Conservation (phyloP, 345 rosid genomes). For the Acer negundo region DNA sequence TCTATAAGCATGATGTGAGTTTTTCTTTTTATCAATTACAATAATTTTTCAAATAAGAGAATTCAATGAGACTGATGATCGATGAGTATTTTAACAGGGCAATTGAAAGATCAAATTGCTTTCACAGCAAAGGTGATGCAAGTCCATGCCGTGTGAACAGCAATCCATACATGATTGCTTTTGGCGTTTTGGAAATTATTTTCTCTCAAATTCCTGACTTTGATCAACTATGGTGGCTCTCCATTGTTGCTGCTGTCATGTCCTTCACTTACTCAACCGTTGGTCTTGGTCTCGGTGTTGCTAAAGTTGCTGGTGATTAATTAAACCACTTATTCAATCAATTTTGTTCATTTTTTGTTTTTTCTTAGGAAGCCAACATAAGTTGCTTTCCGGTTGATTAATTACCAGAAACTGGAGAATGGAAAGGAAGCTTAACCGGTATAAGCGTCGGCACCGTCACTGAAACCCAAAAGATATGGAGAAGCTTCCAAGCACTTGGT, state of each 20-base stretch:
- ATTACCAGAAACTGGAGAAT: conserved; percentile 40
- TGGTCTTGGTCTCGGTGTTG: conserved; percentile 84
- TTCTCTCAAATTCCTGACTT: conserved; percentile 85
- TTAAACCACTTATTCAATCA: not conserved
- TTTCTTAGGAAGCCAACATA: too few relatives aligned
- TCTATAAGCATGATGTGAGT: conserved; percentile 42
- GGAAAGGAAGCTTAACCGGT: conserved; percentile 78
- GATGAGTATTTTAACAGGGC: conserved; percentile 52
- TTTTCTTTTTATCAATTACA: not conserved
- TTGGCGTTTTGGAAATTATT: conserved; percentile 55
- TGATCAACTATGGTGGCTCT: conserved; percentile 90
- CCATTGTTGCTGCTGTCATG: conserved; percentile 90
- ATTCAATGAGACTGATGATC: not conserved
- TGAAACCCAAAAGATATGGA: conserved; percentile 72
- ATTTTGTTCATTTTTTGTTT: too few relatives aligned
- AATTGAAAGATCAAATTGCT: conserved; percentile 57
- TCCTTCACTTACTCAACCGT: conserved; percentile 92
- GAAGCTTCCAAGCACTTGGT: conserved; percentile 89
- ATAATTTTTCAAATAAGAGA: too few relatives aligned
- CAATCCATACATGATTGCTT: conserved; percentile 65
- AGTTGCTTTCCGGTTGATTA: not conserved
- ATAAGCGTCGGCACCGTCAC: conserved; percentile 58
- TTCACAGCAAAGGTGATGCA: conserved; percentile 39
- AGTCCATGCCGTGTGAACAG: conserved; percentile 54
- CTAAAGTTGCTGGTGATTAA: conserved; percentile 55